Evolutionary conservation across 306 rosid genomes (phyloP), one percentile per base, ranked within the genome.

Genomic region (Vigna hirtella): DNA sequence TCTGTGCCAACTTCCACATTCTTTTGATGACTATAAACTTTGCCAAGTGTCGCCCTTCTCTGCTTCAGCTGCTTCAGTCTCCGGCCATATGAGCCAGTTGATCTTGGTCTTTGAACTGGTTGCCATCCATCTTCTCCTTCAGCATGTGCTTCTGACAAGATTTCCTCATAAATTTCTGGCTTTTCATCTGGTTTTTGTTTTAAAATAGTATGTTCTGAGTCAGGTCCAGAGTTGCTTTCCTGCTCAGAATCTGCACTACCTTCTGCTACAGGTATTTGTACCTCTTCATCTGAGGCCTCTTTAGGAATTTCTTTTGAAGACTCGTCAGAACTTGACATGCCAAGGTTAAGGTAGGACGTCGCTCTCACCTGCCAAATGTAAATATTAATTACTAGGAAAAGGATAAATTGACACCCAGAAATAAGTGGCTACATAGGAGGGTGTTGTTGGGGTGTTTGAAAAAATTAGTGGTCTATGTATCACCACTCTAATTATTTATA

Each of bases 91-190:
- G 91, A 90, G 57, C 93, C 91, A 58, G 84, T 91, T 67, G 97
- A 91, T 88, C 98, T 91, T 71, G 98, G 98, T 72, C 98, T 85
- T 88, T 95, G 99, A 85, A 93, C 99, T 20, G 99, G 86, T 85
- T 91, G 98, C 99, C 99, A 95, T 73, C 97, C 98, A 45, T 89
- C 96, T 36, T 92, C 98, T 64, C 92, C 97, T 79, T 95, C 99
- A 47, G 81, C 87, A 30, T 83, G 91, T 55, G 69, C 85, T 82
- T 91, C 97, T n/a, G 96, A 84, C 87, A 82, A 77, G 56, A 78
- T 72, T 55, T 86, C 90, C 13, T 72, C 56, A 38, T 79, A 77
- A 62, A 63, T 34, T 66, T 81, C 72, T 73, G 83, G 86, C 81
- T 83, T 85, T 81, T 89, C 94, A 38, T 78, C 91, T 10, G 83